Evolutionary conservation across 768 basidiomycete species (phyloP).

Genomic region (Paxillus rubicundulus): DNA sequence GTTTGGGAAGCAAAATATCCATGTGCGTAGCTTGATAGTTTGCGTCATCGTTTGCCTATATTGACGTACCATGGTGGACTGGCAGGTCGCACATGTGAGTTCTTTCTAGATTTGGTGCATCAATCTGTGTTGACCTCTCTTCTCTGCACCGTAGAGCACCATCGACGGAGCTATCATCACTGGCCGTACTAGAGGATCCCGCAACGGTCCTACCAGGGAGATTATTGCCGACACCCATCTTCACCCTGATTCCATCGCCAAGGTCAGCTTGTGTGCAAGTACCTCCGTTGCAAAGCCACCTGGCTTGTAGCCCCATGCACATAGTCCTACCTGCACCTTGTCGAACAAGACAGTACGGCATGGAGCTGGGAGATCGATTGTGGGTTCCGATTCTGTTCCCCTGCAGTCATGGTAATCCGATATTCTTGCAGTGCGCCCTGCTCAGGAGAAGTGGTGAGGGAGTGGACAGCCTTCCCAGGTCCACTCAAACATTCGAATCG

Average conservation of each 20-base stretch:
- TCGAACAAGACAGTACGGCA: conserved; percentile 65
- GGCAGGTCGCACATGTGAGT: conserved; percentile 63
- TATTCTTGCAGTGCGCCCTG: conserved; percentile 41
- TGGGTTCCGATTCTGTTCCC: conserved; percentile 34
- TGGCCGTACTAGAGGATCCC: conserved; percentile 30
- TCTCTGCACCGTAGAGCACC: conserved; percentile 44
- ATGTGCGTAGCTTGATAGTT: conserved; percentile 38
- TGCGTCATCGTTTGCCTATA: neutral
- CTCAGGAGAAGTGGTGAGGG: conserved; percentile 52
- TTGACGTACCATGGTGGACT: conserved; percentile 1
- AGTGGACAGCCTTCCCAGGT: neutral
- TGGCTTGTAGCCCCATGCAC: neutral
- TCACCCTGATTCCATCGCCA: conserved; percentile 66
- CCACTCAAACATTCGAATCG: neutral
- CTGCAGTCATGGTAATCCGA: neutral
- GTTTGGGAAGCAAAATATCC: conserved; percentile 71
- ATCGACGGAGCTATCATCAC: conserved; percentile 63
- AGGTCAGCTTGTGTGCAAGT: conserved; percentile 39
- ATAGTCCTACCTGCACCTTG: conserved; percentile 65
- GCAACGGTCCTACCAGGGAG: conserved; percentile 38
- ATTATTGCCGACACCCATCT: conserved; percentile 48
- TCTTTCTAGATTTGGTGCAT: neutral
- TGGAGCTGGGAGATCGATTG: conserved; percentile 82
- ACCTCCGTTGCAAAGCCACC: neutral
- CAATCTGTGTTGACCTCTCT: neutral